A percentile compares a stretch with the other conserved stretches of the same genome.
Conservation (phyloP, 2,329 filamentous ascomycete species). For the Leptodontidium sp. region DNA sequence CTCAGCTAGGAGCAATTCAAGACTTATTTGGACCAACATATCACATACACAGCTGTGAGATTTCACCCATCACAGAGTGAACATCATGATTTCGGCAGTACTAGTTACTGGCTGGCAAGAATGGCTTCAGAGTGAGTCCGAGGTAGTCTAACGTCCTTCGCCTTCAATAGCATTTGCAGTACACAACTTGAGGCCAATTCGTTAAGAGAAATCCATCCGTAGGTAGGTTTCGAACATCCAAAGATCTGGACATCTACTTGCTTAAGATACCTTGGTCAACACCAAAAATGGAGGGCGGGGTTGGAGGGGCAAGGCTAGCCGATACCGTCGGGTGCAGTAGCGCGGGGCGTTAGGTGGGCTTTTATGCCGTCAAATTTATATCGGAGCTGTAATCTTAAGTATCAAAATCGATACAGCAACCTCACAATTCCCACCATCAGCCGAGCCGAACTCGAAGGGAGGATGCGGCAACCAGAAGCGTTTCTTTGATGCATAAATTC, state of each 20-base stretch:
- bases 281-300: slow-evolving; percentile 4
- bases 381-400: not conserved
- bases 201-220: no score
- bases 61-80: not conserved
- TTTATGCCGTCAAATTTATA: slow-evolving; percentile 3
- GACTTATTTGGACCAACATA: slow-evolving; percentile 8
- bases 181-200: no score
- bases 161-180: no score
- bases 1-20: slow-evolving; percentile 21
- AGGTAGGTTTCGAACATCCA: no score
- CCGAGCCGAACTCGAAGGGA: slow-evolving; percentile 1
- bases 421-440: slow-evolving; percentile 8
- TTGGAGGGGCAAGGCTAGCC: slow-evolving; percentile 20
- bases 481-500: slow-evolving; percentile 9
- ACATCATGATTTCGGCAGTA: not conserved
- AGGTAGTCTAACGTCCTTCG: no score
- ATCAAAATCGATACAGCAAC: not conserved
- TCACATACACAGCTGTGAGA: not conserved
- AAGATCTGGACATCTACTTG: no score
- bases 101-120: not conserved
- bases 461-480: slow-evolving; percentile 6
- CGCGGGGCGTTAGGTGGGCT: not conserved
- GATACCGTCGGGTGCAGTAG: not conserved
- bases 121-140: no score
- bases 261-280: not conserved